Evolutionary conservation across 495 filamentous ascomycete species (phyloP).

Genomic region (Penicillium canariense): DNA sequence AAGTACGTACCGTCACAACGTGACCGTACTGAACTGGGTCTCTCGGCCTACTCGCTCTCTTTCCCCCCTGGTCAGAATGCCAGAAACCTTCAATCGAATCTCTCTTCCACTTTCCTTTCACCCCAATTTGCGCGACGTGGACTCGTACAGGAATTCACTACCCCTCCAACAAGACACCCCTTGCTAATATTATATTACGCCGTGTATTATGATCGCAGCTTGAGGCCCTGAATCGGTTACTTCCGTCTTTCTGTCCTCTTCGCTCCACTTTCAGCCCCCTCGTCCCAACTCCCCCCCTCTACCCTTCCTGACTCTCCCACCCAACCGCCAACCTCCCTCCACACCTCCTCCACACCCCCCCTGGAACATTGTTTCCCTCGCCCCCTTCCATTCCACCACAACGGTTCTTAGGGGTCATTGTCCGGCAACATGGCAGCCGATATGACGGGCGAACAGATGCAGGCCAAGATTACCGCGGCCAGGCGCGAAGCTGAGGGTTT

Average conservation of each 20-base stretch:
- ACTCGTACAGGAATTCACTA: conserved; percentile 8
- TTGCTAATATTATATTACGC: conserved; percentile 6
- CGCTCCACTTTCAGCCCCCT: conserved; percentile 21
- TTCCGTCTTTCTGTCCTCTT: conserved; percentile 15
- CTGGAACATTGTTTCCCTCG: conserved; percentile 13
- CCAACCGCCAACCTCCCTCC: conserved; percentile 6
- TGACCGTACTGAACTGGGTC: not conserved
- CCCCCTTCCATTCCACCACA: conserved; percentile 20
- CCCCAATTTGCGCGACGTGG: conserved; percentile 11
- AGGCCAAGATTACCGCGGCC: conserved; percentile 90
- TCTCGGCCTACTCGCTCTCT: not conserved
- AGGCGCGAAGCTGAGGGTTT: conserved; percentile 96
- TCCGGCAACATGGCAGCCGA: conserved; percentile 55
- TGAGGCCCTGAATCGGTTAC: conserved; percentile 21
- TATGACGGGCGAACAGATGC: conserved; percentile 70
- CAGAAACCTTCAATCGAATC: conserved; percentile 17
- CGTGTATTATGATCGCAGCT: conserved; percentile 23
- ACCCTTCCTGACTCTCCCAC: conserved; percentile 1
- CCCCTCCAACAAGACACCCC: not conserved
- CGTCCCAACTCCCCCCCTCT: conserved; percentile 9
- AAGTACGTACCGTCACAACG: not conserved
- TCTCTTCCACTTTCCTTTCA: conserved; percentile 10
- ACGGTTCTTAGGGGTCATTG: conserved; percentile 25
- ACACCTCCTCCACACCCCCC: conserved; percentile 12
- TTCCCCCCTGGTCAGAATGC: conserved; percentile 17